Conservation (phyloP, 805 yeast genomes). For the Candida andamanensis region DNA sequence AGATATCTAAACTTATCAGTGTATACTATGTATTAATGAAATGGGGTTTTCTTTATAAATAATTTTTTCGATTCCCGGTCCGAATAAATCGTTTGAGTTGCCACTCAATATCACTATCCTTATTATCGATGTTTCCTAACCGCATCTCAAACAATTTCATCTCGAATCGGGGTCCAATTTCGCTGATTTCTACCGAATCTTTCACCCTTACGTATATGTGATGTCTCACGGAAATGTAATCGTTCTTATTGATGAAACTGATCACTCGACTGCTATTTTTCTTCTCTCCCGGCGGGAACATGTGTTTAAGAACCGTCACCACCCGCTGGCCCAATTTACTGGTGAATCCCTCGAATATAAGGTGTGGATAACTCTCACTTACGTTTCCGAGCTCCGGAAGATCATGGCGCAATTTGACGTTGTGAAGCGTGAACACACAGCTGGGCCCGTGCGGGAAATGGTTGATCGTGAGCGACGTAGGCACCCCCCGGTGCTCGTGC, state of each 20-base stretch:
- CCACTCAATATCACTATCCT: constrained; percentile 99
- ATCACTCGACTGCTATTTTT: constrained; percentile 86
- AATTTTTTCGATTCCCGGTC: constrained; percentile 93
- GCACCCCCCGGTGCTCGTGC: constrained; percentile 98
- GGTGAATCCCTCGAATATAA: constrained; percentile 85
- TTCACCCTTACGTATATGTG: constrained; percentile 89
- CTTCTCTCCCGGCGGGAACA: constrained; percentile 97
- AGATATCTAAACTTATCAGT: constrained; percentile 5
- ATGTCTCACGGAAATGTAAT: constrained; percentile 90
- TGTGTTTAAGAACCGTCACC: constrained; percentile 72
- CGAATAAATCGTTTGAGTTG: constrained; percentile 86
- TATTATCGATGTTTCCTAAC: constrained; percentile 88
- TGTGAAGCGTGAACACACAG: constrained; percentile 88
- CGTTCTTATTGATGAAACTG: constrained; percentile 85
- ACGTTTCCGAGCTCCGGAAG: constrained; percentile 79
- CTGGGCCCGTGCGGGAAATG: constrained; percentile 99
- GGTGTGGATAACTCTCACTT: constrained; percentile 89
- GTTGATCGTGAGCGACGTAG: constrained; percentile 85
- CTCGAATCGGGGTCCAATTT: constrained; percentile 97
- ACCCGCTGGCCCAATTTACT: constrained; percentile 80
- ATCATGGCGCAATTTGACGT: constrained; percentile 92
- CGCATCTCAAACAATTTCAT: constrained; percentile 87
- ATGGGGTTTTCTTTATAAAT: constrained; percentile 40
- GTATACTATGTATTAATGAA: constrained; percentile 8
- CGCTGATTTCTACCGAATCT: constrained; percentile 87